A percentile compares a stretch with the other conserved stretches of the same genome.
These are phyloP conservation scores for Blastocrithidia nonstop DNA, from an alignment of 208 protist species.

Conservation along the genomic window DNA sequence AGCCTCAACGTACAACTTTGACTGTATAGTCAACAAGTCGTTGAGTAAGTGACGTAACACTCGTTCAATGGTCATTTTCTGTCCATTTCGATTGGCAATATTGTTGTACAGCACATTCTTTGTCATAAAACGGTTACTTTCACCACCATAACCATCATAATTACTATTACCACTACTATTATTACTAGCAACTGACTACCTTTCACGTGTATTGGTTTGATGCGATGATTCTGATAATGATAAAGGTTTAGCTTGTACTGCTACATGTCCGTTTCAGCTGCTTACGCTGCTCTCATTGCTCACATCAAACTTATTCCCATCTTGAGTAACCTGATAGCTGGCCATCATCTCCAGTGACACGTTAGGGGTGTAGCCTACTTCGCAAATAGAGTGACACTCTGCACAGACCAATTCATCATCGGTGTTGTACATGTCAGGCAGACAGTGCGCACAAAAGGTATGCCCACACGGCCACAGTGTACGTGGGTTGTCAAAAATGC, in stretches of 20 bases:
- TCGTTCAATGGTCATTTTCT: conserved; percentile 29
- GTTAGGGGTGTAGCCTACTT: conserved; percentile 78
- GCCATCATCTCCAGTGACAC: conserved; percentile 53
- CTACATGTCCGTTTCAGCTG: neutral
- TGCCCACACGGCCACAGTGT: conserved; percentile 85
- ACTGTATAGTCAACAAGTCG: conserved; percentile 41
- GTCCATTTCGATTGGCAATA: conserved; percentile 1
- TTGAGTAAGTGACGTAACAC: conserved; percentile 45
- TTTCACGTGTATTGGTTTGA: too few species aligned
- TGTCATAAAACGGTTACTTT: neutral
- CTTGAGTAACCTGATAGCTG: conserved; percentile 55
- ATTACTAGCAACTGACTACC: too few species aligned
- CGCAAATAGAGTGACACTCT: conserved; percentile 67
- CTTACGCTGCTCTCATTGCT: neutral
- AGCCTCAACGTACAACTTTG: conserved; percentile 13
- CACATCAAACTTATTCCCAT: conserved; percentile 3
- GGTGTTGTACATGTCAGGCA: conserved; percentile 61
- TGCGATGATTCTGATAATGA: too few species aligned
- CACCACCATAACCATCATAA: neutral
- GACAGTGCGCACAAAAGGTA: conserved; percentile 70
- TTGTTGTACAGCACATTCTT: neutral
- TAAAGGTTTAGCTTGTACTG: too few species aligned
- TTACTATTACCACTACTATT: too few species aligned
- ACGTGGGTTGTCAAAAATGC: conserved; percentile 59
- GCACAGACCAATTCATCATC: conserved; percentile 65